Base-by-base conservation (phyloP, 2,329 filamentous ascomycete species). In the Colletotrichum sp. region DNA sequence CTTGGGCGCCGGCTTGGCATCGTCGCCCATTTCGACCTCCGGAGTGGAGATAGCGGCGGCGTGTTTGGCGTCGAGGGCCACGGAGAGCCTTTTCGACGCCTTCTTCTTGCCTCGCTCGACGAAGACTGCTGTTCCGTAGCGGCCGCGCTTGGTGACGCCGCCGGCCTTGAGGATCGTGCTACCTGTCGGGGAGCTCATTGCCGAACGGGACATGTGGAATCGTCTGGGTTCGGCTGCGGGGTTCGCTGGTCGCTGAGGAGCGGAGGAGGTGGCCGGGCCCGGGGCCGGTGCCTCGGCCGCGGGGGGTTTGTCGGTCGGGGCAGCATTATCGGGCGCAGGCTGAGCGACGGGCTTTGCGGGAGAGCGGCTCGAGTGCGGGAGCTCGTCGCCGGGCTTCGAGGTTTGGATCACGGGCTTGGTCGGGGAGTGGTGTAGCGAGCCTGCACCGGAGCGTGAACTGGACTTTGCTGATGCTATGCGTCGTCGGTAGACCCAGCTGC, bases 401-500 rank as follows among this genome's bases (percentile, higher is more conserved):
- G 87, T 82, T 71, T 89, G 90, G 71, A 92, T 91, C 30, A 87
- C 77, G 3, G 90, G 90, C 68, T 80, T 81, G 49, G 76, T 75
- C 59, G 80, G 80, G 39, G 78, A 30, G 78, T 69, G 66, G 32
- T 59, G 30, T 15, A 61, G 32, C 19, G 66, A 59, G 49, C 67
- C 55, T 15, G 75, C 72, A 73, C 70, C 61, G 80, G 79, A 71
- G 78, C 78, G 76, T 80, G 78, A 76, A 80, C 71, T 64, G 36
- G 82, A 78, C 27, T 79, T 75, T 76, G 80, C 76, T 30, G 82
- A 81, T 30, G 84, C 80, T 63, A 86, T 82, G 73, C 89, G 88
- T 78, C 90, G 88, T 77, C 89, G 89, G 78, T 92, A 92, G n/a
- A 91, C 87, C 84, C 89, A 92, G 77, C 86, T 86, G 74, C 84